These are phyloP conservation scores for Linum tenue DNA, from an alignment of 345 rosid species.

Conservation along the genomic window DNA sequence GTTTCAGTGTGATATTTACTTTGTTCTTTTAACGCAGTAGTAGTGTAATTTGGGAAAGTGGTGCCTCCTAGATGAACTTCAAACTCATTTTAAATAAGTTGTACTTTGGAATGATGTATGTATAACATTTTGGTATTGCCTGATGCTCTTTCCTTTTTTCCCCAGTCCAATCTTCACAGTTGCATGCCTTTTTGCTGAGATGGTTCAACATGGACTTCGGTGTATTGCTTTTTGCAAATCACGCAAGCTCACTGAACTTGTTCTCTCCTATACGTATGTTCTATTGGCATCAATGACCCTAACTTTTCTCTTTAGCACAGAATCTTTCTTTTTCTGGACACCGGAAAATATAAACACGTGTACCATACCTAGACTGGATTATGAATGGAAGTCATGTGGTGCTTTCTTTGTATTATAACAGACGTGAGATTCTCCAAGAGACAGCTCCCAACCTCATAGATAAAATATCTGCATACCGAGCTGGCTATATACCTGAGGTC, in stretches of 20 bases:
- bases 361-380: background rate
- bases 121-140: background rate
- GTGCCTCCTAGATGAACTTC: too few relatives aligned
- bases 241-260: slow-evolving; percentile 88
- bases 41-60: too few relatives aligned
- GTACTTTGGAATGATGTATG: background rate
- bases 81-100: background rate
- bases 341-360: too few relatives aligned
- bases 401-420: slow-evolving; percentile 17
- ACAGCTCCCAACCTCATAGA: slow-evolving; percentile 65
- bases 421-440: slow-evolving; percentile 76
- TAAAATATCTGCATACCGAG: slow-evolving; percentile 75
- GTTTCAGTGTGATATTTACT: slow-evolving; percentile 1
- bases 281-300: slow-evolving; percentile 10
- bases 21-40: too few relatives aligned
- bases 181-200: slow-evolving; percentile 75
- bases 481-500: slow-evolving; percentile 84
- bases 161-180: slow-evolving; percentile 74
- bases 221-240: slow-evolving; percentile 90
- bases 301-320: slow-evolving; percentile 1
- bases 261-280: slow-evolving; percentile 72
- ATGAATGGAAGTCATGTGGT: slow-evolving; percentile 11
- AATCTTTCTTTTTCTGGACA: background rate
- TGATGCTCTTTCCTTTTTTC: slow-evolving; percentile 14
- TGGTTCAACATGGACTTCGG: slow-evolving; percentile 93